Conservation (phyloP, 148 eudicot species). For the Fagopyrum esculentum region DNA sequence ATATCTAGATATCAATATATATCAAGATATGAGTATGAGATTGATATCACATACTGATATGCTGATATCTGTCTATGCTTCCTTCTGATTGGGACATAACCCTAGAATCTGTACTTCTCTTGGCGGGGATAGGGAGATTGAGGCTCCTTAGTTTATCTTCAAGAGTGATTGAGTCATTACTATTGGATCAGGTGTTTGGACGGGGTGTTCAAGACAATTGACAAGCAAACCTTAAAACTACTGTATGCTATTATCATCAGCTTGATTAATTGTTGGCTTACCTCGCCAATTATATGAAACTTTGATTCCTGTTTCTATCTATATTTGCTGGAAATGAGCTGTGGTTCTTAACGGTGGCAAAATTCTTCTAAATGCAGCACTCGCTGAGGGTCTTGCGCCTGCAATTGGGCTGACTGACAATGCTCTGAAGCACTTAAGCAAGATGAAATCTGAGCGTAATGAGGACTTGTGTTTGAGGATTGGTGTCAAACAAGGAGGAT, state of each 20-base stretch:
- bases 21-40: too few relatives aligned
- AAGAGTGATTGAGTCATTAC: neutral
- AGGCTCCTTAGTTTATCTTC: neutral
- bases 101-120: neutral
- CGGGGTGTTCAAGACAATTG: neutral
- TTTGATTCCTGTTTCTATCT: too few relatives aligned
- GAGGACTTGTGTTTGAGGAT: slow-evolving; percentile 86
- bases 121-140: neutral
- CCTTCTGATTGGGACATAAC: neutral
- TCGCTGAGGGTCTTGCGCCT: slow-evolving; percentile 65
- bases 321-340: neutral
- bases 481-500: slow-evolving; percentile 97
- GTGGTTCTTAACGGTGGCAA: neutral
- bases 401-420: slow-evolving; percentile 71
- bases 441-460: slow-evolving; percentile 61
- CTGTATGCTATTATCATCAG: neutral
- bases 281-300: neutral
- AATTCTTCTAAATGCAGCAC: slow-evolving; percentile 29
- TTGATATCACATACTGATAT: too few relatives aligned
- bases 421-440: slow-evolving; percentile 83
- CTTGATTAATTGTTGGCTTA: neutral
- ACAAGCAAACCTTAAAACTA: neutral
- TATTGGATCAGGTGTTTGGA: neutral
- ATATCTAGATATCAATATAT: too few relatives aligned
- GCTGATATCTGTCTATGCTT: neutral